phyloP scores from a whole-genome alignment of 441 rosid genomes.

The Bocquillonia castaneifolia region DNA sequence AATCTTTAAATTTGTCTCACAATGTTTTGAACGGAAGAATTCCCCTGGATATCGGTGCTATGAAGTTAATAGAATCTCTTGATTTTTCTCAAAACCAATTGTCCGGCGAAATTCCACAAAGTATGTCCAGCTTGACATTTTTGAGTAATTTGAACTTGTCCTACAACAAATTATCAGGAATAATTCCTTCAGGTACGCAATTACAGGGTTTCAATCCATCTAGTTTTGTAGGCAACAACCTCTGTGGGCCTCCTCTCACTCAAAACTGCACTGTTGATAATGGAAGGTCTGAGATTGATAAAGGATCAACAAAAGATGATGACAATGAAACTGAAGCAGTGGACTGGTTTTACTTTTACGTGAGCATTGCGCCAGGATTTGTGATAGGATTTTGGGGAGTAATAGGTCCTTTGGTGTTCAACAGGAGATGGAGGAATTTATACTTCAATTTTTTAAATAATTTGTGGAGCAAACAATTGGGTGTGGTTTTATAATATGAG shows the following conservation, averaged over 20 bases:
- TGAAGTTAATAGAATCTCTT: conserved; percentile 27
- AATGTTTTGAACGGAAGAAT: conserved; percentile 27
- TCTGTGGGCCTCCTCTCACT: conserved; percentile 29
- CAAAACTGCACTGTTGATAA: too few species aligned
- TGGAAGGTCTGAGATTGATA: too few species aligned
- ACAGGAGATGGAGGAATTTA: too few species aligned
- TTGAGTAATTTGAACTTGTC: conserved; percentile 33
- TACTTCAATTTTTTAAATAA: too few species aligned
- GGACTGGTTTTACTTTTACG: too few species aligned
- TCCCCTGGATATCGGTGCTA: conserved; percentile 30
- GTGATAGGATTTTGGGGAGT: too few species aligned
- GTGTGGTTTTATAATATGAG: too few species aligned
- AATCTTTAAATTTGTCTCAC: conserved; percentile 29
- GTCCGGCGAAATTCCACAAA: conserved; percentile 35
- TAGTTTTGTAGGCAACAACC: conserved; percentile 24
- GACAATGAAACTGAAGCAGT: too few species aligned
- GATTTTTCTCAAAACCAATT: conserved; percentile 33
- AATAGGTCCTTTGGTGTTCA: too few species aligned
- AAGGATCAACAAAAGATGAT: too few species aligned
- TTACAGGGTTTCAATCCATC: conserved; percentile 25
- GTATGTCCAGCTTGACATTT: conserved; percentile 26
- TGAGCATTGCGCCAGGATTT: too few species aligned
- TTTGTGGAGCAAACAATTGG: too few species aligned
- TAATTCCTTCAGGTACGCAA: conserved; percentile 29
- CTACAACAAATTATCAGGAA: conserved; percentile 28